phyloP scores from a whole-genome alignment of 768 basidiomycete species.

The Xanthoconium purpureum region DNA sequence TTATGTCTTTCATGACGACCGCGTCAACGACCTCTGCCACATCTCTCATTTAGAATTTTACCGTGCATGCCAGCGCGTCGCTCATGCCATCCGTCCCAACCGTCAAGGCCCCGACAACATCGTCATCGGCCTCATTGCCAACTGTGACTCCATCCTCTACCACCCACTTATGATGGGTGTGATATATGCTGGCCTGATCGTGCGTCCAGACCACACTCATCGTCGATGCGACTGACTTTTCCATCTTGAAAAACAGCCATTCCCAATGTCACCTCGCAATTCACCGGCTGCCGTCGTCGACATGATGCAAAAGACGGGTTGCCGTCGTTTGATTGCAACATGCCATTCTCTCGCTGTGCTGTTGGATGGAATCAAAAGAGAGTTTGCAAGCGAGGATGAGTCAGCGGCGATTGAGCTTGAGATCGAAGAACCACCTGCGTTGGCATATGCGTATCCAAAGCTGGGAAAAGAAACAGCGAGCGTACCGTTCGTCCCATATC shows the following conservation, averaged over 20 bases:
- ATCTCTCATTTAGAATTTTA: constrained; percentile 44
- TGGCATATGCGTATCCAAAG: constrained; percentile 10
- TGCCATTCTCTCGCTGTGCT: constrained; percentile 29
- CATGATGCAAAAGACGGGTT: constrained; percentile 37
- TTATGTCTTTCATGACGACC: constrained; percentile 31
- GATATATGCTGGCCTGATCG: constrained; percentile 3
- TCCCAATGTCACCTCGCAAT: constrained; percentile 37
- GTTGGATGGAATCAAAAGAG: constrained; percentile 25
- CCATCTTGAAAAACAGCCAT: constrained; percentile 19
- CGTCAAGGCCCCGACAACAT: constrained; percentile 31
- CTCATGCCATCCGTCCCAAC: constrained; percentile 37
- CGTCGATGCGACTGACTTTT: not conserved
- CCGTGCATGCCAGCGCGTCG: constrained; percentile 43
- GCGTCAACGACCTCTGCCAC: constrained; percentile 13
- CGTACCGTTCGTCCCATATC: constrained; percentile 9
- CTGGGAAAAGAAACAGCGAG: not conserved
- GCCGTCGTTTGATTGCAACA: constrained; percentile 38
- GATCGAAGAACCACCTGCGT: constrained; percentile 14
- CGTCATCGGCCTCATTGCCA: constrained; percentile 38
- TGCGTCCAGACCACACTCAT: not conserved
- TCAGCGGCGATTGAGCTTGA: not conserved
- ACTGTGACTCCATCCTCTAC: constrained; percentile 41
- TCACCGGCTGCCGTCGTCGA: constrained; percentile 35
- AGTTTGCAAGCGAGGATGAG: constrained; percentile 9
- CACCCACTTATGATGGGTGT: constrained; percentile 39